phyloP scores from a whole-genome alignment of 176 grass and related monocot species.

The Pontederia paniculata region DNA sequence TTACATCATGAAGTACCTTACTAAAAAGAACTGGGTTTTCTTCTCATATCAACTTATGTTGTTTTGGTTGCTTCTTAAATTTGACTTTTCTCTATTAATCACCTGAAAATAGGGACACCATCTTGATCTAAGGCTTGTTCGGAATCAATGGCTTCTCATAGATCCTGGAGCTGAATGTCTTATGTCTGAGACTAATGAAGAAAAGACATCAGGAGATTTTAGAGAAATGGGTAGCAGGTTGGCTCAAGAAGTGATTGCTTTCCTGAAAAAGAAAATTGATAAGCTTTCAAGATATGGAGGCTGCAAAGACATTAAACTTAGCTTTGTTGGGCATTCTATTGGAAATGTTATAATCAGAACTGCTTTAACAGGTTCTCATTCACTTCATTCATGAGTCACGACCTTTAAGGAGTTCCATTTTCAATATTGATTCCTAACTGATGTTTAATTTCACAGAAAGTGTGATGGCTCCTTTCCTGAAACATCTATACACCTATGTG shows the following conservation, averaged over 20 bases:
- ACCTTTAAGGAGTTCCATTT: background rate
- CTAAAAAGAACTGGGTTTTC: background rate
- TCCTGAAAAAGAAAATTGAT: constrained; percentile 53
- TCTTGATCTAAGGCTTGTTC: constrained; percentile 74
- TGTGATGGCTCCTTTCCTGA: constrained; percentile 51
- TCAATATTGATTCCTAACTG: background rate
- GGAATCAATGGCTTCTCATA: constrained; percentile 80
- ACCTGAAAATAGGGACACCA: constrained; percentile 52
- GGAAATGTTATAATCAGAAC: constrained; percentile 83
- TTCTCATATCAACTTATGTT: no score
- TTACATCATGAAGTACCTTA: no score
- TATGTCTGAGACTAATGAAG: constrained; percentile 78
- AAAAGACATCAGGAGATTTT: constrained; percentile 77
- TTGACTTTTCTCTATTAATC: constrained; percentile 12
- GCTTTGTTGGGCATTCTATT: constrained; percentile 91
- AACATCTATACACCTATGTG: constrained; percentile 78
- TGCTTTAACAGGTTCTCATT: constrained; percentile 54
- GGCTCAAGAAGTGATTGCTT: constrained; percentile 53
- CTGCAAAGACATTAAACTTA: constrained; percentile 61
- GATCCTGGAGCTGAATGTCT: constrained; percentile 89
- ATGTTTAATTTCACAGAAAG: constrained; percentile 39
- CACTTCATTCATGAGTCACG: constrained; percentile 1
- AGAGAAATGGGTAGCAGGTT: constrained; percentile 84
- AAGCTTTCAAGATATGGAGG: constrained; percentile 51
- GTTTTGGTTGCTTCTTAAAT: background rate